These are phyloP conservation scores for Onygenales sp. DNA, from an alignment of 2,329 filamentous ascomycete species.

Conservation along the genomic window DNA sequence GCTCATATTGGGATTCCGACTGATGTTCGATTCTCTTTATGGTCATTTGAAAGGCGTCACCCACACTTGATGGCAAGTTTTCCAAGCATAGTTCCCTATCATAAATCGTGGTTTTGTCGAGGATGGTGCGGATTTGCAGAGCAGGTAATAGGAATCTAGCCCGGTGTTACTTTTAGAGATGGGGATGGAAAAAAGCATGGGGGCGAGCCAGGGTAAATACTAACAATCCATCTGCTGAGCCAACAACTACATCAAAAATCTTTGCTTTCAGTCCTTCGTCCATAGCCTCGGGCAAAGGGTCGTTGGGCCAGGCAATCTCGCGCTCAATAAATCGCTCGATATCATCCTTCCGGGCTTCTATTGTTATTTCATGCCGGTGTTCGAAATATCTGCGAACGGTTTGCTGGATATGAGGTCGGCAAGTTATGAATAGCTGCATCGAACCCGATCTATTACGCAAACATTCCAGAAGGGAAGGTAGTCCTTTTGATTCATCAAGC, in stretches of 20 bases:
- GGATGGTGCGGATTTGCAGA: background rate
- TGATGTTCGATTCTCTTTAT: background rate
- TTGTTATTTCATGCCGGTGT: background rate
- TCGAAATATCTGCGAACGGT: background rate
- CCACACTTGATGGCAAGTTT: background rate
- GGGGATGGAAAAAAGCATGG: background rate
- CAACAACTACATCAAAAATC: background rate
- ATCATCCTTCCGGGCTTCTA: background rate
- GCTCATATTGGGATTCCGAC: background rate
- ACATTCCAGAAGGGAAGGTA: constrained; percentile 3
- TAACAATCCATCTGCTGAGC: background rate
- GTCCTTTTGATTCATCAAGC: constrained; percentile 8
- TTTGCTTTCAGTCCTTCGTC: background rate
- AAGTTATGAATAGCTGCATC: background rate
- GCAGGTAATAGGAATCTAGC: background rate
- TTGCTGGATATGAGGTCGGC: background rate
- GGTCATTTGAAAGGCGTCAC: background rate
- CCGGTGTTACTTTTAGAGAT: background rate
- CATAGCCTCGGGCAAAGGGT: background rate
- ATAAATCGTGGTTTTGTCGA: background rate
- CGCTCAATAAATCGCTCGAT: background rate
- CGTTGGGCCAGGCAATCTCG: background rate
- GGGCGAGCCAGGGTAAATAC: background rate
- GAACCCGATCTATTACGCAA: background rate
- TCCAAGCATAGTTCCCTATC: background rate